Evolutionary conservation across 2,329 filamentous ascomycete genomes (phyloP), one percentile per base, ranked within the genome.

Genomic region (Pyrenochaeta sp.): DNA sequence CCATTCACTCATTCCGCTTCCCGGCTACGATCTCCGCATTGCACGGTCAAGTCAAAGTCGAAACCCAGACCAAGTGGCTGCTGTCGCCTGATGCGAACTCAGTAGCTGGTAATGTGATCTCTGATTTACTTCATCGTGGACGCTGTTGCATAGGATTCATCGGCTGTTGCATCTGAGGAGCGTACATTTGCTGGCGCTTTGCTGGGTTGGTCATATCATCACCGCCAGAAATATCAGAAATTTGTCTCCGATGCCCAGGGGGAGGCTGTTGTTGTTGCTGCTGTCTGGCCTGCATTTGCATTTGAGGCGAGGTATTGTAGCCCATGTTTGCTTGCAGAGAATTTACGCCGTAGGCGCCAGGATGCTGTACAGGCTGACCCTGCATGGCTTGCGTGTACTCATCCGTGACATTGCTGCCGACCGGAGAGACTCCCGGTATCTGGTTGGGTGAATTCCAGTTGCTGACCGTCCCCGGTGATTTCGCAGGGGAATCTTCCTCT

Each of bases 371-470:
- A 27, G 59, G 54, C 15, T 67, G 68, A 44, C 66, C 77, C 67
- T 80, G 68, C 66, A 79, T 64, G 69, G 79, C 64, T 59, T 82
- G 66, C 51, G 78, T 70, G 54, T 81, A 82, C 35, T 80, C 77
- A 29, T 82, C 79, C 17, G 79, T 74, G 12, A 79, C 70, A 29
- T 68, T 76, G 41, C 79, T 79, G 49, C 78, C 79, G 6, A 85
- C 82, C 1, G 86, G 81, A 9, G 85, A 83, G 40, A 87, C 83
- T 32, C 82, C 83, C 12, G 83, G 78, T 39, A 86, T 79, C 52
- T 85, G 82, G 42, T 80, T 81, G 0, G 86, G 86, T 10, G 86
- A 88, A 66, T 87, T 85, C 86, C 86, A 88, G 59, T 84, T 87
- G 64, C 79, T 86, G 53, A 79, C 81, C 2, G 83, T 82, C 2